Conservation (phyloP, 345 rosid species). For the Moringa oleifera region DNA sequence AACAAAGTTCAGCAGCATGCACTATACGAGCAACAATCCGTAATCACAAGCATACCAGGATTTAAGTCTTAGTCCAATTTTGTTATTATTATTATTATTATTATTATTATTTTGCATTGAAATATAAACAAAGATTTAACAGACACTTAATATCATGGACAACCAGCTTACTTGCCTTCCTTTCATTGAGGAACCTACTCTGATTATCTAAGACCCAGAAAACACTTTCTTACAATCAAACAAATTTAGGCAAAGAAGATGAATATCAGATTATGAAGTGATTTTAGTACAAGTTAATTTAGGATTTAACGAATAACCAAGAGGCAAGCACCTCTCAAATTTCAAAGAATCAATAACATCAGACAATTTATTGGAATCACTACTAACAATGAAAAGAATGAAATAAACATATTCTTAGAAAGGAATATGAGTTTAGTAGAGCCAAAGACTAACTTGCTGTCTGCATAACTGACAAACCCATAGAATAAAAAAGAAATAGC, state of each 20-base stretch:
- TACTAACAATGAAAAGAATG: neutral
- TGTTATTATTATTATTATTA: no score
- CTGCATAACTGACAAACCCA: neutral
- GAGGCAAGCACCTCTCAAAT: neutral
- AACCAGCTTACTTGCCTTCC: no score
- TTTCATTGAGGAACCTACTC: neutral
- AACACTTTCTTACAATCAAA: neutral
- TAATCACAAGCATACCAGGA: constrained; percentile 3
- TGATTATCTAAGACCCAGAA: neutral
- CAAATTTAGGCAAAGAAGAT: neutral
- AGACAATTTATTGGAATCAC: no score
- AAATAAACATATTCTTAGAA: no score
- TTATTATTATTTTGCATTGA: no score
- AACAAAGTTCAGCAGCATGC: constrained; percentile 6
- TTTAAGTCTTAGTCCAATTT: neutral
- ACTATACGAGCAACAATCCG: constrained; percentile 6
- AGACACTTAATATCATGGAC: no score
- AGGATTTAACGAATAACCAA: neutral
- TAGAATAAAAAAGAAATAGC: neutral
- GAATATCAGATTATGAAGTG: neutral
- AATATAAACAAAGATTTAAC: neutral
- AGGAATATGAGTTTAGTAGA: no score
- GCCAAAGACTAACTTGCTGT: neutral
- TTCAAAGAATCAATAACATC: no score
- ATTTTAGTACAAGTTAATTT: no score